These are phyloP conservation scores for Rhynchospora pubera DNA, from an alignment of 176 grass and related monocot genomes.

Conservation along the genomic window DNA sequence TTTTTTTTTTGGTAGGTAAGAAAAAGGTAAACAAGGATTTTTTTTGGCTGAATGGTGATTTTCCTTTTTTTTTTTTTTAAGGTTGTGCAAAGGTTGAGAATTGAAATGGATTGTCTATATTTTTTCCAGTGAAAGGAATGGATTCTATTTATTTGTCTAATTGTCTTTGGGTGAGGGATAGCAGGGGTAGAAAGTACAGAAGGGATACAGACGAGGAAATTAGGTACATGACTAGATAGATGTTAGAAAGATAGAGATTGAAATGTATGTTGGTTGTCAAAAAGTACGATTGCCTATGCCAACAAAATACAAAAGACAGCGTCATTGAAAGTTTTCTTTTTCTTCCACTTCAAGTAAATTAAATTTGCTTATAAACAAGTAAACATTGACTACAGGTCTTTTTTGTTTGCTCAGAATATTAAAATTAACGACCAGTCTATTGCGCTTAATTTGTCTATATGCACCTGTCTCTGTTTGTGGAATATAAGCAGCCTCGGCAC, in stretches of 20 bases:
- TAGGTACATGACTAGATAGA: slow-evolving; percentile 15
- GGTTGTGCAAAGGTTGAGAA: too few relatives aligned
- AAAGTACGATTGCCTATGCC: not conserved
- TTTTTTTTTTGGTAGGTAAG: too few relatives aligned
- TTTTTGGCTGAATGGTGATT: too few relatives aligned
- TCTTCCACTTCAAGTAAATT: not conserved
- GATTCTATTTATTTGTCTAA: too few relatives aligned
- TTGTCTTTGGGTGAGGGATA: too few relatives aligned
- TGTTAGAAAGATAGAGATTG: not conserved
- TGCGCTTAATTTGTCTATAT: not conserved
- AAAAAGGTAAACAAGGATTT: too few relatives aligned
- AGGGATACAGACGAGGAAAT: not conserved
- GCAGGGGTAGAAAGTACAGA: not conserved
- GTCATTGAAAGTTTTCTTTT: slow-evolving; percentile 7
- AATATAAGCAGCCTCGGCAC: not conserved
- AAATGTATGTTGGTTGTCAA: not conserved
- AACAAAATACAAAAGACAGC: not conserved
- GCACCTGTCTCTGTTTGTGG: not conserved
- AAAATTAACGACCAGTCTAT: not conserved
- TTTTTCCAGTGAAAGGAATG: too few relatives aligned
- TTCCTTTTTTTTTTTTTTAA: too few relatives aligned
- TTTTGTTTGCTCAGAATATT: not conserved
- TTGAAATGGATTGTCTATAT: too few relatives aligned
- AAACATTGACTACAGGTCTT: not conserved
- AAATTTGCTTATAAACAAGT: not conserved